Evolutionary conservation across 164 flowering plant genomes (phyloP).

Genomic region (Hamamelis virginiana): DNA sequence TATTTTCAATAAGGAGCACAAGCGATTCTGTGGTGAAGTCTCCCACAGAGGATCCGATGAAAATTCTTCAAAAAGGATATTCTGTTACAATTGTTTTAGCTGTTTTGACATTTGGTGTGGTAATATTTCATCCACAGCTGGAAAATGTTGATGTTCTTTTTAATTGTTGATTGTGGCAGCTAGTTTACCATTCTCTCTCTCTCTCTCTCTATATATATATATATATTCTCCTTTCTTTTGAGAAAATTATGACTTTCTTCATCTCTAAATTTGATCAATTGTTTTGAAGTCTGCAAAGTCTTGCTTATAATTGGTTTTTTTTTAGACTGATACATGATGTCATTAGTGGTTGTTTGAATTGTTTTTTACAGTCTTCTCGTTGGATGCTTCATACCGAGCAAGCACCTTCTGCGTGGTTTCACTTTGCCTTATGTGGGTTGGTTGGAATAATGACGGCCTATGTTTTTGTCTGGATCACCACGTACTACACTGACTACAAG

Average conservation of each 20-base stretch:
- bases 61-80: conserved; percentile 95
- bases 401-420: conserved; percentile 96
- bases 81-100: conserved; percentile 84
- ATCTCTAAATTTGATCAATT: neutral
- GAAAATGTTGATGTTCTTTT: neutral
- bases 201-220: too few species aligned
- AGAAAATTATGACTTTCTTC: neutral
- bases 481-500: conserved; percentile 97
- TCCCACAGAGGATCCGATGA: conserved; percentile 89
- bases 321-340: conserved; percentile 1
- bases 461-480: conserved; percentile 86
- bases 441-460: conserved; percentile 96
- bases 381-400: conserved; percentile 94
- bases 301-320: neutral
- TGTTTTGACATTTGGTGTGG: conserved; percentile 82
- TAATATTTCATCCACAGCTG: conserved; percentile 37
- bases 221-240: neutral
- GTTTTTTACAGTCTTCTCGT: conserved; percentile 81
- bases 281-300: neutral
- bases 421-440: conserved; percentile 93
- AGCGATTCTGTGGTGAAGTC: conserved; percentile 63
- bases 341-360: conserved; percentile 12
- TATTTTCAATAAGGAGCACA: conserved; percentile 76
- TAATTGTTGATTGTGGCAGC: neutral
- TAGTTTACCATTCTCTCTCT: neutral